These are phyloP conservation scores for Penicillium ochrochloron DNA, from an alignment of 495 filamentous ascomycete species.

Conservation along the genomic window DNA sequence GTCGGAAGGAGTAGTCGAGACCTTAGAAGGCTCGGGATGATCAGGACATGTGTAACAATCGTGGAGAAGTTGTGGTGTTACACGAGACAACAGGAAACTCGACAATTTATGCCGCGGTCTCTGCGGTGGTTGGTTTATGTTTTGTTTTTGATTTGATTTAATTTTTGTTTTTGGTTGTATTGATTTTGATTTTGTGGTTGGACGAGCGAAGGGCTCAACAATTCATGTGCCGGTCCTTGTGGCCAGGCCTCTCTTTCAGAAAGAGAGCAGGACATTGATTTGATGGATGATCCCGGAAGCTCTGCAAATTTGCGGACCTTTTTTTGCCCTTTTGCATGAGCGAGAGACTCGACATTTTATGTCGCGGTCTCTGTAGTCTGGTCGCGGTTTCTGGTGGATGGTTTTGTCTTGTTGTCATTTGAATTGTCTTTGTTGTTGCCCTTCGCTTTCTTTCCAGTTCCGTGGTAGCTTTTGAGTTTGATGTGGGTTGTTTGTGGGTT, in stretches of 20 bases:
- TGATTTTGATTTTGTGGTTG: background rate
- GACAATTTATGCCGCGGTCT: slow-evolving; percentile 1
- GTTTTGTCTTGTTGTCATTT: background rate
- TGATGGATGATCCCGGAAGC: background rate
- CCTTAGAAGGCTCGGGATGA: background rate
- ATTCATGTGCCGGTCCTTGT: background rate
- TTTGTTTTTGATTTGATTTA: background rate
- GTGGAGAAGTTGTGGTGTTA: background rate
- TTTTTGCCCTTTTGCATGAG: background rate
- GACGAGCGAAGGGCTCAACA: background rate
- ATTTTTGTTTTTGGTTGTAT: background rate
- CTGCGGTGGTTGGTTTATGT: background rate
- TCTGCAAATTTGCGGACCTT: background rate
- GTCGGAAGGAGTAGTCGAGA: background rate
- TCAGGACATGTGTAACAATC: background rate
- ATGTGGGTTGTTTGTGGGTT: background rate
- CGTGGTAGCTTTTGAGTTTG: background rate
- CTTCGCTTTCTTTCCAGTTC: background rate
- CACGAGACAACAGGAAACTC: background rate
- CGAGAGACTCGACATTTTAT: slow-evolving; percentile 1
- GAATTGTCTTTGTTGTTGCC: background rate
- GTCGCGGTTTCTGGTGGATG: background rate
- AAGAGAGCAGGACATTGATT: background rate
- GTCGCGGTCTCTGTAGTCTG: background rate
- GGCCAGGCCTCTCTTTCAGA: background rate